Percentiles rank a stretch among this genome's conserved stretches.
These are phyloP conservation scores for Suillus decipiens DNA, from an alignment of 768 basidiomycete species.

Conservation along the genomic window DNA sequence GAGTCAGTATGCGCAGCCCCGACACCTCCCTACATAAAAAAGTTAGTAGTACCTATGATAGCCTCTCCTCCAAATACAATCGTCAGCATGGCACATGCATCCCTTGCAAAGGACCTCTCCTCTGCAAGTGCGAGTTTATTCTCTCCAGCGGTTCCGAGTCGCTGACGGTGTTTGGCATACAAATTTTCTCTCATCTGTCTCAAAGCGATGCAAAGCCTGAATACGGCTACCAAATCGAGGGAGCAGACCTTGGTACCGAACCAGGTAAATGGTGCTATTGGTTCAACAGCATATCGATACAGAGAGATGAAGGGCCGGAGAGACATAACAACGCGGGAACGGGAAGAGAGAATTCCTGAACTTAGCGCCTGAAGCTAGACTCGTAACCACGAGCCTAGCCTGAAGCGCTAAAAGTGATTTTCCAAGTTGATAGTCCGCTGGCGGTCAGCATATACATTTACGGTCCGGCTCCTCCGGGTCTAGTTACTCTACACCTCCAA, in stretches of 20 bases:
- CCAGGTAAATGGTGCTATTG: slow-evolving; percentile 68
- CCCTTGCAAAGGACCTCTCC: slow-evolving; percentile 57
- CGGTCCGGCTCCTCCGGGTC: background rate
- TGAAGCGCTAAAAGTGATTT: too few relatives aligned
- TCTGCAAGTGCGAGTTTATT: slow-evolving; percentile 40
- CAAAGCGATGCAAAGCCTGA: slow-evolving; percentile 69
- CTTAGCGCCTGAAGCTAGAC: background rate
- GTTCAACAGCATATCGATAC: slow-evolving; percentile 55
- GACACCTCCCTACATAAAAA: background rate
- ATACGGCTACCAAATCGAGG: slow-evolving; percentile 65
- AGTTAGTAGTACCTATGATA: slow-evolving; percentile 50
- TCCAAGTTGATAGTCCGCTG: background rate
- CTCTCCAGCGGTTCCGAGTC: slow-evolving; percentile 27
- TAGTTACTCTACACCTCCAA: background rate
- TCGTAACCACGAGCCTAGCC: too few relatives aligned
- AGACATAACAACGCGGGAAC: slow-evolving; percentile 27
- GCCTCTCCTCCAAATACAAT: slow-evolving; percentile 84
- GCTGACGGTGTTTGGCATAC: slow-evolving; percentile 42
- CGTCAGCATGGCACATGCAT: slow-evolving; percentile 55
- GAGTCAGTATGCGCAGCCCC: slow-evolving; percentile 6
- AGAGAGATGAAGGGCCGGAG: slow-evolving; percentile 47
- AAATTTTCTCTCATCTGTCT: slow-evolving; percentile 63
- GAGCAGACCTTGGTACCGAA: slow-evolving; percentile 59
- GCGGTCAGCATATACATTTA: background rate
- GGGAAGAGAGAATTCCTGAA: background rate